Evolutionary conservation across 257 asterid genomes (phyloP).

Genomic region (Solanum medicagineum): DNA sequence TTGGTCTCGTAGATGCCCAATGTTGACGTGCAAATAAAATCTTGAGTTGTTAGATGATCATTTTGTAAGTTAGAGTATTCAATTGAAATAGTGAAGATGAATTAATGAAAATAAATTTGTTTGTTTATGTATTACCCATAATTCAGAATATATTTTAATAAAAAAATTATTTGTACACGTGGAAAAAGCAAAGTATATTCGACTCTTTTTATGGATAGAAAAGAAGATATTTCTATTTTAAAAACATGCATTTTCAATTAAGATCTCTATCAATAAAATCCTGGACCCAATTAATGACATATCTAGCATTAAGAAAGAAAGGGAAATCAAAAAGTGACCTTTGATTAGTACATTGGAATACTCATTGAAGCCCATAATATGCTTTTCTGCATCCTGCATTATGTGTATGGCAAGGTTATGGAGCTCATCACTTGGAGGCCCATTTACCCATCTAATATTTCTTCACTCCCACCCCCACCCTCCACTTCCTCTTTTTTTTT

Average conservation of each 20-base stretch:
- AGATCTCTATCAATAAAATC: not conserved
- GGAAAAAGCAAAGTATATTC: not conserved
- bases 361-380: constrained; percentile 25
- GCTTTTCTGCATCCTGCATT: not conserved
- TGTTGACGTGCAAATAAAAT: accelerated
- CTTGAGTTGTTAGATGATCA: not conserved
- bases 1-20: not conserved
- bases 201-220: not conserved
- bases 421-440: constrained; percentile 4
- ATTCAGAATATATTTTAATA: not conserved
- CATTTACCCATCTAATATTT: not conserved
- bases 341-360: constrained; percentile 17
- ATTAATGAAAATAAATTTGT: not conserved
- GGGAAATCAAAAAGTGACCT: not conserved
- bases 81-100: not conserved
- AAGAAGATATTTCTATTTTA: too few species aligned
- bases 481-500: not conserved
- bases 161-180: not conserved
- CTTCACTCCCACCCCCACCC: not conserved
- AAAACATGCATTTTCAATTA: not conserved
- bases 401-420: not conserved
- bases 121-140: not conserved
- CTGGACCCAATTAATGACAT: not conserved
- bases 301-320: not conserved
- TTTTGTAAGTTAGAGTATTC: not conserved